These are phyloP conservation scores for Aspergillus pseudoterreus DNA, from an alignment of 2,329 filamentous ascomycete species.

Conservation along the genomic window DNA sequence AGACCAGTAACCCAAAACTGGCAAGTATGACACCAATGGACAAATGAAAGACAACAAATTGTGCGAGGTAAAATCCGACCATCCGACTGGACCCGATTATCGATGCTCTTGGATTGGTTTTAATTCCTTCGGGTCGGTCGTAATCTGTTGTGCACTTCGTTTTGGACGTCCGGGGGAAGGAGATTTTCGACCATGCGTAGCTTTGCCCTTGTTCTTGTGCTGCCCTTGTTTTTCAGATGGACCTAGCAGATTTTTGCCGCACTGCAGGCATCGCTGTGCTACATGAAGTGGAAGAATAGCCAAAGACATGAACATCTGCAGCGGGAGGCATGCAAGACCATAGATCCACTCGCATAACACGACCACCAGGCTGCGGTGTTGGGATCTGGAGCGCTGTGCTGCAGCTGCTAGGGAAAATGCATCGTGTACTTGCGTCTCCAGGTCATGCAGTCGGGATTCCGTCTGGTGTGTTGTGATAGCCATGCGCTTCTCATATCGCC, in stretches of 20 bases:
- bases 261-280: constrained; percentile 15
- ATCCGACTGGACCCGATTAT: neutral
- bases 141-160: constrained; percentile 5
- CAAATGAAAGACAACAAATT: too few relatives aligned
- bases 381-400: constrained; percentile 43
- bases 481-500: constrained; percentile 86
- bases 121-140: neutral
- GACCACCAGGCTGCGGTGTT: constrained; percentile 22
- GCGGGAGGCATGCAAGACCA: constrained; percentile 33
- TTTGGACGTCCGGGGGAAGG: constrained; percentile 5
- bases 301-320: constrained; percentile 28
- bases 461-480: constrained; percentile 71
- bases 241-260: constrained; percentile 1
- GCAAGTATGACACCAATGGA: too few relatives aligned
- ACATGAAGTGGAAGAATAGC: constrained; percentile 29
- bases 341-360: constrained; percentile 35
- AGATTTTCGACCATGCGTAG: constrained; percentile 6
- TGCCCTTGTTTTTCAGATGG: neutral
- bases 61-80: too few relatives aligned
- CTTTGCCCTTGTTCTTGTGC: constrained; percentile 22
- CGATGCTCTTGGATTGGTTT: constrained; percentile 8
- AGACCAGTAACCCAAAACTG: too few relatives aligned
- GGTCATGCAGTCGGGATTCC: constrained; percentile 67
- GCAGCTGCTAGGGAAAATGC: constrained; percentile 77
- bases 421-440: constrained; percentile 71